Conservation (phyloP, 805 yeast genomes). For the Teunomyces atbi region DNA sequence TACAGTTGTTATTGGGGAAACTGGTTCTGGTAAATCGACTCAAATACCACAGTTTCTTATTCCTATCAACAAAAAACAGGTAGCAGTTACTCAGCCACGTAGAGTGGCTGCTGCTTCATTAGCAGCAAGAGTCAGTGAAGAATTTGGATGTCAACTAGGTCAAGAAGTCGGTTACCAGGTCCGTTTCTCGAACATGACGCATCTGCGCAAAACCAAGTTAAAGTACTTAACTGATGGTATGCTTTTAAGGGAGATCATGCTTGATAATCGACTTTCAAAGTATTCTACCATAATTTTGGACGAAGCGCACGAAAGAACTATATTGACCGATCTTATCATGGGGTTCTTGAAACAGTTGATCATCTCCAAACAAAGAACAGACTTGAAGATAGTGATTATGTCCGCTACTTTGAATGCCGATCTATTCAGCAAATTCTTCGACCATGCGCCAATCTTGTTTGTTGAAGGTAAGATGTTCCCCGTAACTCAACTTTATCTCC, state of each 20-base stretch:
- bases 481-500: slow-evolving; percentile 69
- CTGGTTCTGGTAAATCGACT: slow-evolving; percentile 97
- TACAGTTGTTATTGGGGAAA: slow-evolving; percentile 87
- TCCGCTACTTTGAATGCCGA: slow-evolving; percentile 97
- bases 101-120: slow-evolving; percentile 95
- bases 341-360: slow-evolving; percentile 80
- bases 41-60: slow-evolving; percentile 93
- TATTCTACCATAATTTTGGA: slow-evolving; percentile 83
- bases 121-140: slow-evolving; percentile 91
- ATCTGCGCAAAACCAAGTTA: slow-evolving; percentile 56
- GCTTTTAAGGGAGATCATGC: slow-evolving; percentile 87
- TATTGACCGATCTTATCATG: slow-evolving; percentile 82
- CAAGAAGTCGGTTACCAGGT: slow-evolving; percentile 89
- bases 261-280: slow-evolving; percentile 58
- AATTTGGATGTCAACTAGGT: slow-evolving; percentile 75
- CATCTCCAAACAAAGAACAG: slow-evolving; percentile 45
- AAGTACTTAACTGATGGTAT: slow-evolving; percentile 96
- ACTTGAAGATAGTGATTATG: slow-evolving; percentile 78
- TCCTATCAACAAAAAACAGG: slow-evolving; percentile 48
- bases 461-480: slow-evolving; percentile 90
- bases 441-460: slow-evolving; percentile 75
- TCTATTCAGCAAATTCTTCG: slow-evolving; percentile 74
- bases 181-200: slow-evolving; percentile 74
- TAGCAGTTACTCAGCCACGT: slow-evolving; percentile 96
- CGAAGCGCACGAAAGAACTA: slow-evolving; percentile 97